These are phyloP conservation scores for Sporothrix euskadiensis DNA, from an alignment of 2,329 filamentous ascomycete species.

Conservation along the genomic window DNA sequence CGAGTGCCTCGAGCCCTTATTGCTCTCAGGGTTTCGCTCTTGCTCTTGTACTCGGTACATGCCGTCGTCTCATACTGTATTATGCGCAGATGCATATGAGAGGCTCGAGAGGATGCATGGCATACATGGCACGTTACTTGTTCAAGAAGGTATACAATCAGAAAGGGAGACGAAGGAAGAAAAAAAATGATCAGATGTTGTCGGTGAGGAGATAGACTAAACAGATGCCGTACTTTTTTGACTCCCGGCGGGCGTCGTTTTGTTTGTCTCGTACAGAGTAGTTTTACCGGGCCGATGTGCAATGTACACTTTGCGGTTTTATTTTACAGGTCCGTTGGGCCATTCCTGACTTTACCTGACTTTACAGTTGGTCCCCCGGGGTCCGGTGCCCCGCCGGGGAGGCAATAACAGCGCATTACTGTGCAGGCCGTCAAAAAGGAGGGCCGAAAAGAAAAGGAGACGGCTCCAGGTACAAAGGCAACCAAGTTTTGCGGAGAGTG, in stretches of 20 bases:
- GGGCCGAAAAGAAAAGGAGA: not conserved
- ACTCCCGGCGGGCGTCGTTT: not conserved
- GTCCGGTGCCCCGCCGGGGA: not conserved
- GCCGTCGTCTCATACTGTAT: not conserved
- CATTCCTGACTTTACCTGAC: not conserved
- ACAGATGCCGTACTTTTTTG: not conserved
- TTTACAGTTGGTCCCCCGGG: not conserved
- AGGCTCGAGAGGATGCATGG: not conserved
- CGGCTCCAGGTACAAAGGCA: not conserved
- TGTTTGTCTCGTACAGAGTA: not conserved
- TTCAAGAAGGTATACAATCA: not conserved
- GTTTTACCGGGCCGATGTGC: not conserved
- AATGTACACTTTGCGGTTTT: not conserved
- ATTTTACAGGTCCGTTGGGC: not conserved
- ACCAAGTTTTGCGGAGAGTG: not conserved
- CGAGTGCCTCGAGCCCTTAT: not conserved
- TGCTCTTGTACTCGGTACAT: conserved; percentile 7
- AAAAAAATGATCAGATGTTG: not conserved
- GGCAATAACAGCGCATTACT: not conserved
- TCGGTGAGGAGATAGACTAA: not conserved
- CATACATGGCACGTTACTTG: not conserved
- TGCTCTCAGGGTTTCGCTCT: not conserved
- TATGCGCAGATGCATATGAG: not conserved
- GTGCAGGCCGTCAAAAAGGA: not conserved
- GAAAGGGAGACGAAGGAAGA: not conserved